Evolutionary conservation across 129 eudicot genomes (phyloP).

Genomic region (Rutidosis leptorrhynchoides): DNA sequence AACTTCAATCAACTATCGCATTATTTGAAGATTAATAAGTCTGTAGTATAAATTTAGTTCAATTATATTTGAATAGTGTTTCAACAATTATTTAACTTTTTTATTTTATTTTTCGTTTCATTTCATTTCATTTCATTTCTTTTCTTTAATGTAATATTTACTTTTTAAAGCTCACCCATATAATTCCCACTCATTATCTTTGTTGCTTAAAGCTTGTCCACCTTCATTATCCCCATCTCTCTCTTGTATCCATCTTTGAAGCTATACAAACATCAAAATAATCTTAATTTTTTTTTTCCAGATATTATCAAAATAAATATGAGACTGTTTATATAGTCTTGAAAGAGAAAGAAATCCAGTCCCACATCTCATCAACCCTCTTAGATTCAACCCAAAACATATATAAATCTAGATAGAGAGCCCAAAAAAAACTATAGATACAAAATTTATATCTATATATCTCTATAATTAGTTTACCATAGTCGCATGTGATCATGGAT

Average conservation of each 20-base stretch:
- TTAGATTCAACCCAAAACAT: constrained; percentile 16
- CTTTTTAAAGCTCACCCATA: constrained; percentile 76
- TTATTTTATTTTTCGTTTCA: background rate
- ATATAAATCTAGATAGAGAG: constrained; percentile 31
- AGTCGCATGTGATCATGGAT: constrained; percentile 55
- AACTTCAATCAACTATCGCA: too few species aligned
- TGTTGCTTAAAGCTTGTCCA: constrained; percentile 64
- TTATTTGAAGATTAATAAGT: too few species aligned
- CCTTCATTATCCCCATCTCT: constrained; percentile 40
- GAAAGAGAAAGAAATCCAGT: constrained; percentile 35
- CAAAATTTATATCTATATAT: background rate
- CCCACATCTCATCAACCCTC: constrained; percentile 26
- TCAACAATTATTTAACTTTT: background rate
- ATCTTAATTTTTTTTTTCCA: background rate
- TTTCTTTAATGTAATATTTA: constrained; percentile 13
- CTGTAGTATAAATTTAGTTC: background rate
- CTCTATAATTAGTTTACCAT: background rate
- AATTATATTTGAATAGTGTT: background rate
- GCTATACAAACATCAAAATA: background rate
- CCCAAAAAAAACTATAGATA: background rate
- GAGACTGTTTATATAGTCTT: constrained; percentile 19
- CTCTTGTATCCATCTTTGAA: constrained; percentile 14
- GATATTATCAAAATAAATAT: constrained; percentile 12
- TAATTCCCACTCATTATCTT: constrained; percentile 97
- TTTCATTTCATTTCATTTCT: background rate